Evolutionary conservation across 129 eudicot genomes (phyloP), one percentile per base, ranked within the genome.

Genomic region (Gnaphalium uliginosum): DNA sequence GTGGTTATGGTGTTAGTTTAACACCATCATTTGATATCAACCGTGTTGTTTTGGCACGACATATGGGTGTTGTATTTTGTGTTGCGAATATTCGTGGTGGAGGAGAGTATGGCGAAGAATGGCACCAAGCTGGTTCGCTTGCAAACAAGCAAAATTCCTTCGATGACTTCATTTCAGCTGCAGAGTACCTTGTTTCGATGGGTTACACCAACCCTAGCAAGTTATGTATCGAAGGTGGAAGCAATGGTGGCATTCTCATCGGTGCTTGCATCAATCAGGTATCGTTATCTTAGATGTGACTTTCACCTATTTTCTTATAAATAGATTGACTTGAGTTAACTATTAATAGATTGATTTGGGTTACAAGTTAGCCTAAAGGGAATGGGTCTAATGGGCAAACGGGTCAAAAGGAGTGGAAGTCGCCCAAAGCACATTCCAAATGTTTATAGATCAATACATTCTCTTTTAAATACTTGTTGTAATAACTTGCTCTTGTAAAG

Each of bases 41-140:
- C 9, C 97, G 96, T 53, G 82, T 84, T 77, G 87, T 92, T 41
- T 73, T 91, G 33, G 79, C 84, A 73, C 86, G 68, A 71, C 83
- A 89, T 82, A 72, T 95, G 66, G 94, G 86, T 75, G 77, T 66
- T 46, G 80, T 91, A 30, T 87, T 69, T 63, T 95, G 96, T 85
- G 77, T 87, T 24, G 97, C 99, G 3, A 91, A 95, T 63, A 91
- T 95, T 71, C 99, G 97, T 24, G 99, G 99, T 56, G 99, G 99
- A 73, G 99, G 99, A 18, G 99, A 95, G 77, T 95, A 95, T 76
- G 99, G 97, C 26, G 96, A 95, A 87, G 99, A 91, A 74, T 89
- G 99, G 99, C 97, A 95, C 64, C 86, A 84, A 82, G 92, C 84
- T 24, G 97, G 97, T 41, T 59, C 90, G 35, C 94, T 84, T 83